Evolutionary conservation across 1,284 basidiomycete genomes (phyloP), one percentile per base, ranked within the genome.

Genomic region (Microbotryum silenes-acaulis): DNA sequence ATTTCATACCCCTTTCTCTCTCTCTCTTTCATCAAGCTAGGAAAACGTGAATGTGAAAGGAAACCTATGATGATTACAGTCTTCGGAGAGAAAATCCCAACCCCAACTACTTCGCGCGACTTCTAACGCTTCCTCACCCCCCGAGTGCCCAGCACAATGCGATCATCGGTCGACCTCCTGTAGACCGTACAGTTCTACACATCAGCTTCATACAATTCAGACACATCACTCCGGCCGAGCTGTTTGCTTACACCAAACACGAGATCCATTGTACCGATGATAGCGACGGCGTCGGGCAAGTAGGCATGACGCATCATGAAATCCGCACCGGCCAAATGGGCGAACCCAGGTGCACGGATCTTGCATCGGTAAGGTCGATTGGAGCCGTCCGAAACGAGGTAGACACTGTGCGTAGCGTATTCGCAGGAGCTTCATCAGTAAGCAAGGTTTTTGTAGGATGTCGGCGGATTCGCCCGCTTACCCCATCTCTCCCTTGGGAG

Each of bases 401-500:
- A 96, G 59, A 97, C 92, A 54, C 59, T 60, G 60, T 4, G 16
- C 6, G 14, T 1, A 7, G 18, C 31, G 3, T 6, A 47, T 2
- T 16, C 31, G 14, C 37, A 47, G 9, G n/a, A 23, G 7, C 47
- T 18, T 23, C 29, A 45, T 46, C 46, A 51, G 48, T 16, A 16
- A 25, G 12, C 12, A 33, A 50, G 33, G n/a, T 8, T 7, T 53
- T 12, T 27, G 33, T 12, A 16, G 14, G 20, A n/a, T 6, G 27
- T n/a, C n/a, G 16, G 4, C 33, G 33, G 12, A 27, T 18, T n/a
- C 6, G 25, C 20, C 25, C 44, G 54, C 50, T 23, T 9, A 63
- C 51, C 74, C 76, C 93, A 97, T 97, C 79, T 97, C 92, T 65
- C 93, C 93, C 79, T 97, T 97, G 61, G 92, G 93, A n/a, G 94